Evolutionary conservation across 2,329 filamentous ascomycete species (phyloP), one percentile per base, ranked within the genome.

Genomic region (Penicillium sp.): DNA sequence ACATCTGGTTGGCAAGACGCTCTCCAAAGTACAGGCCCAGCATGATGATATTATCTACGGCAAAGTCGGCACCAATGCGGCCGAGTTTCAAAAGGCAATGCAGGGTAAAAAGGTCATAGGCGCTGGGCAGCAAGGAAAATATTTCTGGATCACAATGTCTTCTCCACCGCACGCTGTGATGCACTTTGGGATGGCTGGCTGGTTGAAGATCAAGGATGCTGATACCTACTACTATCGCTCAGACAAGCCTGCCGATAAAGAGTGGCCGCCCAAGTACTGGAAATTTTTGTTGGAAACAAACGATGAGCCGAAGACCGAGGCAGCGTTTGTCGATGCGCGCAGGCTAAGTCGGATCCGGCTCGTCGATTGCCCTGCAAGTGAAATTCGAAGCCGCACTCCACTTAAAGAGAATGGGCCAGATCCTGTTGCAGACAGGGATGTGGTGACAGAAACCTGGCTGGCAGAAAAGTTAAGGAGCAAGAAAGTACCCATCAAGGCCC

Each of bases 381-480:
- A 90, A 27, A 95, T 97, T 62, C 80, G 93, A 47, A 82, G 88
- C 17, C 76, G 87, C 52, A 86, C 85, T 0, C 94, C 94, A 0
- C 78, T 99, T 2, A 88, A 89, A 29, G 90, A 96, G 68, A 97
- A 97, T 65, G 94, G 94, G 0, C 93, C 94, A 0, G 94, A 99
- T 74, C 94, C 94, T 0, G 88, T 97, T 0, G 79, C 90, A 1
- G 92, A 97, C 67, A 84, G 84, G 54, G 85, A 91, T 37, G 72
- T 85, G 1, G 83, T 97, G 57, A 95, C 90, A 0, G 81, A 88
- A 48, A 81, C 84, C 0, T 97, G 90, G 81, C 73, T 99, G 15
- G 74, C 71, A n/a, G 72, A 79, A 49, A 89, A 90, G 70, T 79
- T 97, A 76, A 78, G 75, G 43, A 84, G 81, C 51, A 91, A 93